These are phyloP conservation scores for Boletus vinaceobasis DNA, from an alignment of 768 basidiomycete species.

Conservation along the genomic window DNA sequence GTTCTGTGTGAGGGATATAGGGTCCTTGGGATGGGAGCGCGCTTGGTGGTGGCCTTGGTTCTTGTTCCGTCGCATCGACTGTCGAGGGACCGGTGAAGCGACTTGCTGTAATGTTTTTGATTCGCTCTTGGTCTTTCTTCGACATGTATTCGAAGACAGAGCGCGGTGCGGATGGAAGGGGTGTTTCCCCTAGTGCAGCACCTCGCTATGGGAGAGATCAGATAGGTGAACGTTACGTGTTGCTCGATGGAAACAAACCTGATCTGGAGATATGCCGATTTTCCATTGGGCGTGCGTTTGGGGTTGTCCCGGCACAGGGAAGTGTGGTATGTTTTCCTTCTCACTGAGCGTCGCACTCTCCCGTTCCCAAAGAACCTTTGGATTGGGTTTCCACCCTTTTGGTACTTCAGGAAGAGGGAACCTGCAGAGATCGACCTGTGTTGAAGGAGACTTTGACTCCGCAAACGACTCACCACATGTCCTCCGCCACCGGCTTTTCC, in stretches of 20 bases:
- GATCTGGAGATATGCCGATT: slow-evolving; percentile 61
- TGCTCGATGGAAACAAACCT: slow-evolving; percentile 45
- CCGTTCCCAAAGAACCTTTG: slow-evolving; percentile 67
- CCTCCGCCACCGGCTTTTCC: slow-evolving; percentile 62
- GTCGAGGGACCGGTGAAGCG: slow-evolving; percentile 24
- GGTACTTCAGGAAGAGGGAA: slow-evolving; percentile 84
- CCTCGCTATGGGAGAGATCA: slow-evolving; percentile 61
- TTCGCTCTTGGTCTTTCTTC: slow-evolving; percentile 83
- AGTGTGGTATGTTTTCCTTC: slow-evolving; percentile 43
- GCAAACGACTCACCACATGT: slow-evolving; percentile 53
- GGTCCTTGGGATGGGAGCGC: slow-evolving; percentile 28
- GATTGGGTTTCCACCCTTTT: slow-evolving; percentile 81
- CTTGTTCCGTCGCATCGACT: slow-evolving; percentile 25
- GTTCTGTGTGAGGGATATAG: slow-evolving; percentile 60
- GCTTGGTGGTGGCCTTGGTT: slow-evolving; percentile 14
- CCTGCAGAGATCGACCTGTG: slow-evolving; percentile 42
- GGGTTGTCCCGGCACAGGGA: slow-evolving; percentile 21
- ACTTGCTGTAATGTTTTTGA: slow-evolving; percentile 54
- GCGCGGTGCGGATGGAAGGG: slow-evolving; percentile 60
- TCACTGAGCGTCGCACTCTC: slow-evolving; percentile 36
- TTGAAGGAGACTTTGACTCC: slow-evolving; percentile 13
- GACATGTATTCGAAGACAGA: slow-evolving; percentile 96
- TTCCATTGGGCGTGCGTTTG: slow-evolving; percentile 52
- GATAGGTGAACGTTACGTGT: not conserved
- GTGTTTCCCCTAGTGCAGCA: slow-evolving; percentile 75